Evolutionary conservation across 768 basidiomycete species (phyloP).

Genomic region (Lactarius hatsudake): DNA sequence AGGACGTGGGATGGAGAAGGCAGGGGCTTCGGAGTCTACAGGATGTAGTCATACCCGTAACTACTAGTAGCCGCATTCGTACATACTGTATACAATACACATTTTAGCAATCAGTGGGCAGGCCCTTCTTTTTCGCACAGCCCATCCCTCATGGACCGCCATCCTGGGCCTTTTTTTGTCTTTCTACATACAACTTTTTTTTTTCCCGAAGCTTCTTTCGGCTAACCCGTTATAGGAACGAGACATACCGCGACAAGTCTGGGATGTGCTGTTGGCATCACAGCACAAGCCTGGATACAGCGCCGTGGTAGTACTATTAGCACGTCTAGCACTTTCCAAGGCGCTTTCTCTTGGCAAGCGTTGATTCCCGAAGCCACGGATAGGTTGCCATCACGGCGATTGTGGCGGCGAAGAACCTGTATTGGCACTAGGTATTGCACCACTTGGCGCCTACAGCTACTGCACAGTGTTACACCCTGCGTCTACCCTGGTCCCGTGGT

Average conservation of each 20-base stretch:
- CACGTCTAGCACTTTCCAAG: no score
- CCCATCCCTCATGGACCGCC: background rate
- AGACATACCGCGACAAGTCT: background rate
- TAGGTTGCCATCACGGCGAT: background rate
- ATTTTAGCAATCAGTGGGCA: background rate
- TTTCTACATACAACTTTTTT: background rate
- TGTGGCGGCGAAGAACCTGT: background rate
- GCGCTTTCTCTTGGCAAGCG: background rate
- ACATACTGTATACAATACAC: background rate
- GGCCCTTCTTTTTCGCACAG: background rate
- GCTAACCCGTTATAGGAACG: background rate
- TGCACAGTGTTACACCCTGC: background rate
- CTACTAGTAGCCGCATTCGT: background rate
- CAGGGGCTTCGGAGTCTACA: constrained; percentile 84
- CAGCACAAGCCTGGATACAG: background rate
- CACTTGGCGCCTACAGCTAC: background rate
- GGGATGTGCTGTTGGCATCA: background rate
- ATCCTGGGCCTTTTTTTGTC: background rate
- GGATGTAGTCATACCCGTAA: constrained; percentile 54
- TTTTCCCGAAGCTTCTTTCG: background rate
- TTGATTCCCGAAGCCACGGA: background rate
- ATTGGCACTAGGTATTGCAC: background rate
- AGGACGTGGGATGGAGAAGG: constrained; percentile 67
- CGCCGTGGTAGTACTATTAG: background rate
- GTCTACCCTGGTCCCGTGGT: background rate